These are phyloP conservation scores for Wickerhamomyces silvicola DNA, from an alignment of 805 yeast genomes.

Conservation along the genomic window DNA sequence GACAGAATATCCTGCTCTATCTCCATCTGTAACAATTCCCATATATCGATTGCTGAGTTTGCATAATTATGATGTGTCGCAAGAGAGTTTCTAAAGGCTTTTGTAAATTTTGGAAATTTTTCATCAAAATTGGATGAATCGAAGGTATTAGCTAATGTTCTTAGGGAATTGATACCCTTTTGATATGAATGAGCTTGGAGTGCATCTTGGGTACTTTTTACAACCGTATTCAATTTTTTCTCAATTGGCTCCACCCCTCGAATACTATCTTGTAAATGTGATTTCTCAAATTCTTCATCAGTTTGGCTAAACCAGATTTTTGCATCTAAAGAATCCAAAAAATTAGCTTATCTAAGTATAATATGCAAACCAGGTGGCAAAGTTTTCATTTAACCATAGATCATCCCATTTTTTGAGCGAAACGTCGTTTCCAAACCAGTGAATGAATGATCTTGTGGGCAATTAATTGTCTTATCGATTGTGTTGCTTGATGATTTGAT, in stretches of 20 bases:
- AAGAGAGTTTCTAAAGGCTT: conserved; percentile 34
- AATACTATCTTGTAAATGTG: conserved; percentile 32
- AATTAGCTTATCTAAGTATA: conserved; percentile 28
- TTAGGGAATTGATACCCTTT: conserved; percentile 50
- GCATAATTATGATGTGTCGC: conserved; percentile 27
- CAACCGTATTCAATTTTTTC: conserved; percentile 21
- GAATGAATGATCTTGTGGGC: conserved; percentile 74
- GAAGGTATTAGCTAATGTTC: conserved; percentile 44
- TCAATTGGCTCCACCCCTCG: conserved; percentile 27
- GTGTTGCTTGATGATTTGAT: conserved; percentile 18
- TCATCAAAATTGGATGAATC: conserved; percentile 26
- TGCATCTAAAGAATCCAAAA: conserved; percentile 19
- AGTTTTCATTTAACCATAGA: conserved; percentile 71
- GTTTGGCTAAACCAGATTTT: conserved; percentile 28
- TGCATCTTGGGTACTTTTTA: conserved; percentile 38
- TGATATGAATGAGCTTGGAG: conserved; percentile 48
- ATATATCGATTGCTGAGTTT: conserved; percentile 45
- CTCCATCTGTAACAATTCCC: conserved; percentile 36
- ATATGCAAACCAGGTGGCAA: conserved; percentile 70
- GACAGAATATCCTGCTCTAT: conserved; percentile 39
- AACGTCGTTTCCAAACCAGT: conserved; percentile 69
- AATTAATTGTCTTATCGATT: conserved; percentile 46
- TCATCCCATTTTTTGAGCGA: conserved; percentile 63
- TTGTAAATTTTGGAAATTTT: conserved; percentile 26
- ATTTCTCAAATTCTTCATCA: conserved; percentile 24